phyloP scores from a whole-genome alignment of 2,329 filamentous ascomycete species.

The Tolypocladium ophioglossoides region DNA sequence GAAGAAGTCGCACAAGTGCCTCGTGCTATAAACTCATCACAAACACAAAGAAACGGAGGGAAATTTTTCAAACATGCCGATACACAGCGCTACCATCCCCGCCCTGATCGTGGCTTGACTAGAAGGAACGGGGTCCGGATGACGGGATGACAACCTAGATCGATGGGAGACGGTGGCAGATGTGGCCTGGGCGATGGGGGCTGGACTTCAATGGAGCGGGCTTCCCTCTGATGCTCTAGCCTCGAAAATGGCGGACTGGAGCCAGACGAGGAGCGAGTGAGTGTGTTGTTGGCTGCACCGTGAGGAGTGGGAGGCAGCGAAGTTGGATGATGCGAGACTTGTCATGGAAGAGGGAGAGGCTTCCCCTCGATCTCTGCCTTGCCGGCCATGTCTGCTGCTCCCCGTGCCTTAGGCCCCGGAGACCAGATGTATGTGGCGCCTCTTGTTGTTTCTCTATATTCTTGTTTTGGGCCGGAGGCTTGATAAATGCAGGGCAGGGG shows the following conservation, averaged over 20 bases:
- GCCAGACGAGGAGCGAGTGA: background rate
- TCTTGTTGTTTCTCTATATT: constrained; percentile 1
- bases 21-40: constrained; percentile 44
- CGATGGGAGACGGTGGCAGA: background rate
- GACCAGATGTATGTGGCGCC: background rate
- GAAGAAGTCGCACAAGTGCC: constrained; percentile 63
- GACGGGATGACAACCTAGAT: constrained; percentile 3
- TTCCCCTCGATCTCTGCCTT: background rate
- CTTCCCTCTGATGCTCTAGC: background rate
- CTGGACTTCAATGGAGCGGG: background rate
- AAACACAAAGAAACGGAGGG: background rate
- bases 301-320: background rate
- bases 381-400: background rate
- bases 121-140: constrained; percentile 1
- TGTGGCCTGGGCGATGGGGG: background rate
- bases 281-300: background rate
- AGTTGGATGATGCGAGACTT: background rate
- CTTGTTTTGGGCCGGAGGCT: constrained; percentile 17
- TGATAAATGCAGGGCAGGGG: constrained; percentile 25
- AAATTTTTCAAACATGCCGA: constrained; percentile 1
- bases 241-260: background rate
- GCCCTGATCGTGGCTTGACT: constrained; percentile 2
- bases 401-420: background rate
- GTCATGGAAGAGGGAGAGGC: background rate
- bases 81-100: constrained; percentile 3